These are phyloP conservation scores for Xylaria sp. DNA, from an alignment of 2,329 filamentous ascomycete genomes.

Conservation along the genomic window DNA sequence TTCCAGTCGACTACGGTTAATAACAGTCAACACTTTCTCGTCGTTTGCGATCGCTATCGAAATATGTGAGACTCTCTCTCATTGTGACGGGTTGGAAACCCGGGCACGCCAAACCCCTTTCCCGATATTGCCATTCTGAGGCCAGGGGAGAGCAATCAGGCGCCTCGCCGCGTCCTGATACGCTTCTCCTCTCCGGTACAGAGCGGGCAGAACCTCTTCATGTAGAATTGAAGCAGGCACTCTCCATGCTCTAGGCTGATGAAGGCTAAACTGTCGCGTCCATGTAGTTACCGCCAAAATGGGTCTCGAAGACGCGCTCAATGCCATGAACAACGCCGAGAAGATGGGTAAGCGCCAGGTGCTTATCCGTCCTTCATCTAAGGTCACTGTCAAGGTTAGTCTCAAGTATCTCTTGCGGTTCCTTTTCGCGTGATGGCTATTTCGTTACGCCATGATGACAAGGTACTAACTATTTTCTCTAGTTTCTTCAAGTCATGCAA, in stretches of 20 bases:
- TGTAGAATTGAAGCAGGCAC: conserved; percentile 65
- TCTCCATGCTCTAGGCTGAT: conserved; percentile 72
- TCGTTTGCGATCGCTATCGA: conserved; percentile 46
- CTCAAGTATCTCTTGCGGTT: not conserved
- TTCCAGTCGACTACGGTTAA: conserved; percentile 40
- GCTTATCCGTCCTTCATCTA: conserved; percentile 95
- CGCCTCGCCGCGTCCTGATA: conserved; percentile 57
- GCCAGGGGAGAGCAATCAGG: conserved; percentile 72
- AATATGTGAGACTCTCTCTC: conserved; percentile 55
- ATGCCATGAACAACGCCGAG: conserved; percentile 99
- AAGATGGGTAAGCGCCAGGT: conserved; percentile 99
- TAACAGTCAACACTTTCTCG: conserved; percentile 5
- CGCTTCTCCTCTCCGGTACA: conserved; percentile 71
- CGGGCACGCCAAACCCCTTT: conserved; percentile 43
- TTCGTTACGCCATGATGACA: not conserved
- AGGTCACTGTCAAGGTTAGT: conserved; percentile 89
- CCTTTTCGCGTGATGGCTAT: not conserved
- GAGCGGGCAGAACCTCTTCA: conserved; percentile 76
- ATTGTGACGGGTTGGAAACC: conserved; percentile 47
- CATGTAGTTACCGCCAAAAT: conserved; percentile 83
- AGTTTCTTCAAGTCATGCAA: conserved; percentile 98
- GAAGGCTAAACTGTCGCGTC: conserved; percentile 67
- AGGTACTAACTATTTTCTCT: not conserved
- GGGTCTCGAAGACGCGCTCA: conserved; percentile 99
- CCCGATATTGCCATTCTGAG: conserved; percentile 53